phyloP scores from a whole-genome alignment of 2,329 filamentous ascomycete species.

The Tolypocladium pustulatum region DNA sequence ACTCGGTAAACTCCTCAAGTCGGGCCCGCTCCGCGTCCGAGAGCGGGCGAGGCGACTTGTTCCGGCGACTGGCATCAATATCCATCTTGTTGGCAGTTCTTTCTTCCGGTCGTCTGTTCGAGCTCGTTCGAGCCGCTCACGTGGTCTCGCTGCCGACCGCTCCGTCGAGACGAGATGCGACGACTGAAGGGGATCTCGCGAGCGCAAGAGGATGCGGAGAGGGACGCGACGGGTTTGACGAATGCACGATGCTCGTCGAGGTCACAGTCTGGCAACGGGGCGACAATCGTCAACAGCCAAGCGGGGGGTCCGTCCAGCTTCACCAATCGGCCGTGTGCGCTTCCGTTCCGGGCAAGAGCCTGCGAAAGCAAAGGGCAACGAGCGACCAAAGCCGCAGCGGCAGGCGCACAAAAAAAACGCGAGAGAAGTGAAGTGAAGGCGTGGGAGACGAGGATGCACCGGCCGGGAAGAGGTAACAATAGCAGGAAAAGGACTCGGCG shows the following conservation, averaged over 20 bases:
- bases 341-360: not conserved
- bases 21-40: conserved; percentile 71
- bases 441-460: not conserved
- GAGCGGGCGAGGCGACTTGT: conserved; percentile 72
- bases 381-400: not conserved
- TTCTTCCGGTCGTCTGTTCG: not conserved
- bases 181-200: not conserved
- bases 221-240: not conserved
- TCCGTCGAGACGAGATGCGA: not conserved
- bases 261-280: not conserved
- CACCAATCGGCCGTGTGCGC: not conserved
- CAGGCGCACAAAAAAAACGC: not conserved
- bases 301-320: not conserved
- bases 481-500: not conserved
- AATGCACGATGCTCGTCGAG: not conserved
- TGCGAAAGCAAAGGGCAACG: not conserved
- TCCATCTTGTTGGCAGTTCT: conserved; percentile 20
- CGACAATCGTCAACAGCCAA: not conserved
- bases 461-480: not conserved
- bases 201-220: not conserved
- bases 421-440: not conserved
- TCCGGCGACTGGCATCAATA: conserved; percentile 77
- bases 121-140: not conserved
- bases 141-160: not conserved
- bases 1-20: conserved; percentile 84